phyloP scores from a whole-genome alignment of 495 filamentous ascomycete species.

The Penicillium odoratum region DNA sequence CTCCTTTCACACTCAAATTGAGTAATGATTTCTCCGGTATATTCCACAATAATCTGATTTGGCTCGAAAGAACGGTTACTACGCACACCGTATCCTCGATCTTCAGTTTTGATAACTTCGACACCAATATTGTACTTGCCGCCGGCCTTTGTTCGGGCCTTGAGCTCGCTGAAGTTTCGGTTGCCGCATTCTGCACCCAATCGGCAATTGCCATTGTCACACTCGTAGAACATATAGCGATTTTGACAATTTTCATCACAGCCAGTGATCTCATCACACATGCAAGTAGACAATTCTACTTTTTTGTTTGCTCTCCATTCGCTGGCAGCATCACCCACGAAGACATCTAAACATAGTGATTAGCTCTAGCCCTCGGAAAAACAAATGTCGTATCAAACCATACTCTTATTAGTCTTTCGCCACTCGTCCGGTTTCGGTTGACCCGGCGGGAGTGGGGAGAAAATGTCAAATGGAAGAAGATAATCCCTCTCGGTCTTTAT shows the following conservation, averaged over 20 bases:
- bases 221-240: constrained; percentile 95
- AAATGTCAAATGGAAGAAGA: constrained; percentile 85
- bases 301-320: constrained; percentile 80
- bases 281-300: constrained; percentile 74
- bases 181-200: constrained; percentile 76
- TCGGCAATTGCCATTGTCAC: constrained; percentile 85
- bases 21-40: constrained; percentile 95
- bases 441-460: constrained; percentile 77
- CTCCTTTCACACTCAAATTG: constrained; percentile 88
- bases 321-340: constrained; percentile 83
- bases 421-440: constrained; percentile 91
- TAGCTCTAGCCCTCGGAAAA: not conserved
- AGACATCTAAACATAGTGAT: constrained; percentile 64
- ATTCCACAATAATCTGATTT: constrained; percentile 96
- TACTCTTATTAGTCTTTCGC: constrained; percentile 88
- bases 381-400: constrained; percentile 22
- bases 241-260: constrained; percentile 93
- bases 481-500: constrained; percentile 73
- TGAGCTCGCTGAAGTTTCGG: constrained; percentile 79
- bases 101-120: constrained; percentile 85
- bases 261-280: constrained; percentile 73
- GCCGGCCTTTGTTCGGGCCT: constrained; percentile 70
- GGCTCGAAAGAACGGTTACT: constrained; percentile 84
- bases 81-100: constrained; percentile 89
- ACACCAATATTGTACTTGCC: constrained; percentile 88